Conservation (phyloP, 768 basidiomycete species). For the Phanerochaete sordida region DNA sequence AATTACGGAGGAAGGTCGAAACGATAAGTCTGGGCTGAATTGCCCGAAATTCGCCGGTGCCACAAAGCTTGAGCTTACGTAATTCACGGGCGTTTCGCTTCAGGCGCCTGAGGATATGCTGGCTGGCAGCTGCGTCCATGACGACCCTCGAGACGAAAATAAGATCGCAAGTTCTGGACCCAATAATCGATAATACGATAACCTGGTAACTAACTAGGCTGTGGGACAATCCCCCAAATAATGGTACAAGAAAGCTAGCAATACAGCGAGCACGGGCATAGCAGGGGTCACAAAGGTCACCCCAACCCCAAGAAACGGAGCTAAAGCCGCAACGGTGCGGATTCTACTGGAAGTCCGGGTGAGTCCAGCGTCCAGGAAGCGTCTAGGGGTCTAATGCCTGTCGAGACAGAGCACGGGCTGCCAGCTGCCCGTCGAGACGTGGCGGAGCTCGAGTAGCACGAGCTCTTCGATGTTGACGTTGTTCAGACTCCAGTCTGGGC, state of each 20-base stretch:
- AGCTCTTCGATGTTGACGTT: constrained; percentile 2
- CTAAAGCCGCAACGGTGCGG: neutral
- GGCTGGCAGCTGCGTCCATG: neutral
- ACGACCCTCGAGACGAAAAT: neutral
- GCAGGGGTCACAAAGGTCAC: neutral
- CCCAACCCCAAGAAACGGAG: neutral
- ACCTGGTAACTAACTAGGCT: neutral
- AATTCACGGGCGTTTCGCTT: too few relatives aligned
- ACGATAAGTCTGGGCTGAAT: too few relatives aligned
- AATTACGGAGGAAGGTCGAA: too few relatives aligned
- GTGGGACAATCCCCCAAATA: neutral
- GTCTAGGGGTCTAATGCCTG: neutral
- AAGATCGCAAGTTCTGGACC: too few relatives aligned
- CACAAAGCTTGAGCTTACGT: too few relatives aligned
- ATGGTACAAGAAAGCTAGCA: neutral
- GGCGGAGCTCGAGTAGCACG: constrained; percentile 9
- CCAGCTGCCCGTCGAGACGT: constrained; percentile 13
- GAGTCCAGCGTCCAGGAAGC: neutral
- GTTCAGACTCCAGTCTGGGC: constrained; percentile 3
- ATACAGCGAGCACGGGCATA: neutral
- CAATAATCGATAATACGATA: neutral
- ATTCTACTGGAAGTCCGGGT: neutral
- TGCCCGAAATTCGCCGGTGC: too few relatives aligned
- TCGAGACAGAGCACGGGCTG: constrained; percentile 8
- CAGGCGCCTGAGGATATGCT: neutral